Percentiles rank a stretch among this genome's conserved stretches.
Evolutionary conservation across 2,329 filamentous ascomycete genomes (phyloP).

Genomic region (Sclerotinia subarctica): DNA sequence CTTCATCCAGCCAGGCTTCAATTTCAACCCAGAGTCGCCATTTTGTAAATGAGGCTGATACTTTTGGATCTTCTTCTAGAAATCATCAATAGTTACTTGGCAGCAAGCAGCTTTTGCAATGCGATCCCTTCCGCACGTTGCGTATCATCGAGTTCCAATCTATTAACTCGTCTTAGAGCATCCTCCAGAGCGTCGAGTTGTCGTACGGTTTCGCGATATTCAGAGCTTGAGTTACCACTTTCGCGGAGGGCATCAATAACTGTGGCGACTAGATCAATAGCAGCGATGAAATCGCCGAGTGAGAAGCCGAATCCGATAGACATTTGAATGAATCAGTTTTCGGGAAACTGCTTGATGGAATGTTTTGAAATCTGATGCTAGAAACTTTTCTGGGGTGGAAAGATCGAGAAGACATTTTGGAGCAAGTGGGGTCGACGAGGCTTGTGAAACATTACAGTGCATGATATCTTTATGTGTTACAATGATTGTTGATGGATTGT

Average conservation of each 20-base stretch:
- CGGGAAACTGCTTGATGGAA: neutral
- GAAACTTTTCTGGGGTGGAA: neutral
- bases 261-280: constrained; percentile 30
- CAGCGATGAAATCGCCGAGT: constrained; percentile 35
- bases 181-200: constrained; percentile 31
- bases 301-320: constrained; percentile 28
- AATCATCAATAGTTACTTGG: constrained; percentile 35
- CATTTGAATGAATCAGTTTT: neutral
- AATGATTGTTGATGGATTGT: neutral
- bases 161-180: constrained; percentile 34
- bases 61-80: constrained; percentile 34
- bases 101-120: constrained; percentile 32
- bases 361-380: neutral
- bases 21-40: constrained; percentile 15
- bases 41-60: constrained; percentile 31
- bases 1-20: constrained; percentile 31
- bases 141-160: constrained; percentile 31
- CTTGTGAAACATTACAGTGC: neutral
- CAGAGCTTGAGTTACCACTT: constrained; percentile 20
- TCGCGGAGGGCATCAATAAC: constrained; percentile 28
- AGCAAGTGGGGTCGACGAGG: neutral
- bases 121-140: constrained; percentile 29
- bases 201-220: constrained; percentile 30
- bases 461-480: neutral
- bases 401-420: neutral